These are phyloP conservation scores for Schizophyllum commune DNA, from an alignment of 1,284 basidiomycete species.

Conservation along the genomic window DNA sequence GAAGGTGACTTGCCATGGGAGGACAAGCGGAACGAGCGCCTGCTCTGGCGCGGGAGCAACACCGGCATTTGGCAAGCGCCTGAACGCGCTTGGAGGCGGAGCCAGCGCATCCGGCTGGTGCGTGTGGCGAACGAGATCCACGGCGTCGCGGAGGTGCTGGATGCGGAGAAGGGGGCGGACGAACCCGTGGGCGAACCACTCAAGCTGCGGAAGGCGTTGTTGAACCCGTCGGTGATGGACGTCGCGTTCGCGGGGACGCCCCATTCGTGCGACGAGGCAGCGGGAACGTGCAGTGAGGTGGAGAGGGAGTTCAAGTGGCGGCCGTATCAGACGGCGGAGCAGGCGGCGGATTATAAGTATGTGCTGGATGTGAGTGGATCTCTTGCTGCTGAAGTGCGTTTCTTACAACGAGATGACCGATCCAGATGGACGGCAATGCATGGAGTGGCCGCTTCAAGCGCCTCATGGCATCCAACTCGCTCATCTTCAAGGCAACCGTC, in stretches of 20 bases:
- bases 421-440: slow-evolving; percentile 58
- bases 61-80: slow-evolving; percentile 50
- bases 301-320: slow-evolving; percentile 40
- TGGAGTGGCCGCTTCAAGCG: slow-evolving; percentile 67
- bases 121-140: slow-evolving; percentile 26
- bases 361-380: slow-evolving; percentile 47
- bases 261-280: slow-evolving; percentile 35
- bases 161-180: slow-evolving; percentile 11
- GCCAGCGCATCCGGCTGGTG: slow-evolving; percentile 36
- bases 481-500: slow-evolving; percentile 61
- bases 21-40: slow-evolving; percentile 40
- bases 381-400: not conserved
- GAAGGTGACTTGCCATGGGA: slow-evolving; percentile 45
- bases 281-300: slow-evolving; percentile 27
- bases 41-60: slow-evolving; percentile 60
- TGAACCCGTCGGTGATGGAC: slow-evolving; percentile 50
- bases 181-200: slow-evolving; percentile 36
- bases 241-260: slow-evolving; percentile 47
- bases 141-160: slow-evolving; percentile 25
- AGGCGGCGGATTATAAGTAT: slow-evolving; percentile 59
- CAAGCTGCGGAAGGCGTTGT: slow-evolving; percentile 23
- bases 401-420: not conserved
- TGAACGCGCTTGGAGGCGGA: slow-evolving; percentile 38
- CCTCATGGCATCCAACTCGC: slow-evolving; percentile 52
- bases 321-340: slow-evolving; percentile 28